A percentile compares a stretch with the other conserved stretches of the same genome.
phyloP scores from a whole-genome alignment of 352 stramenopile genomes.

The Globisporangium megalacanthum region DNA sequence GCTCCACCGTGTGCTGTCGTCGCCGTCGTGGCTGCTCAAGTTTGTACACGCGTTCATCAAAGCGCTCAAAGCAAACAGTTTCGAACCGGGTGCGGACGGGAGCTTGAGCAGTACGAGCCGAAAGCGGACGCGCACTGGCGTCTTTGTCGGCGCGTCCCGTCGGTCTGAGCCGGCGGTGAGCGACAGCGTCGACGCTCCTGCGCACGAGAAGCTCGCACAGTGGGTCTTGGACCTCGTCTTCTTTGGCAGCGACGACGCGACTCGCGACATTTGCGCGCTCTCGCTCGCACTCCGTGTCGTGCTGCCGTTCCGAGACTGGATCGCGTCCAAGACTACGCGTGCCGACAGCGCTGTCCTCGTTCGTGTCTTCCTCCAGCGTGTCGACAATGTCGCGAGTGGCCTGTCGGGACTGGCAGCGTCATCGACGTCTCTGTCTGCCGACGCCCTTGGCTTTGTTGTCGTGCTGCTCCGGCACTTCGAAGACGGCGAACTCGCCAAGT shows the following conservation, averaged over 20 bases:
- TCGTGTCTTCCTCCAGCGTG: conserved; percentile 32
- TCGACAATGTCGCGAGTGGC: conserved; percentile 39
- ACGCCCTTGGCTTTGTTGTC: conserved; percentile 41
- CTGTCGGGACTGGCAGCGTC: conserved; percentile 21
- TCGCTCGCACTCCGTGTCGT: conserved; percentile 33
- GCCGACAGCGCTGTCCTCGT: conserved; percentile 37
- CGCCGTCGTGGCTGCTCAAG: conserved; percentile 9
- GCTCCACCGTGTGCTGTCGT: conserved; percentile 12
- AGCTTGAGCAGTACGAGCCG: conserved; percentile 13
- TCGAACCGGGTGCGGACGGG: conserved; percentile 9
- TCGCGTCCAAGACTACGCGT: conserved; percentile 23
- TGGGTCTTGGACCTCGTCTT: conserved; percentile 42
- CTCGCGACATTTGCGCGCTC: conserved; percentile 24
- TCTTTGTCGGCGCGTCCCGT: conserved; percentile 5
- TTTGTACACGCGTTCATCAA: conserved; percentile 13
- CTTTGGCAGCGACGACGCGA: conserved; percentile 24
- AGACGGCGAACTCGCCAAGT: conserved; percentile 41
- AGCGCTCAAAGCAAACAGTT: conserved; percentile 11
- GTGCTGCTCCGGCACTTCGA: conserved; percentile 41
- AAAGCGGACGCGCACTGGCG: conserved; percentile 10
- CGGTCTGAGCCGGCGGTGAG: not conserved
- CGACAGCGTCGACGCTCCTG: conserved; percentile 1
- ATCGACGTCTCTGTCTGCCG: conserved; percentile 4
- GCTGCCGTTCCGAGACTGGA: conserved; percentile 41
- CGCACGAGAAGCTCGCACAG: conserved; percentile 27